These are phyloP conservation scores for Monilinia aucupariae DNA, from an alignment of 2,329 filamentous ascomycete species.

Conservation along the genomic window DNA sequence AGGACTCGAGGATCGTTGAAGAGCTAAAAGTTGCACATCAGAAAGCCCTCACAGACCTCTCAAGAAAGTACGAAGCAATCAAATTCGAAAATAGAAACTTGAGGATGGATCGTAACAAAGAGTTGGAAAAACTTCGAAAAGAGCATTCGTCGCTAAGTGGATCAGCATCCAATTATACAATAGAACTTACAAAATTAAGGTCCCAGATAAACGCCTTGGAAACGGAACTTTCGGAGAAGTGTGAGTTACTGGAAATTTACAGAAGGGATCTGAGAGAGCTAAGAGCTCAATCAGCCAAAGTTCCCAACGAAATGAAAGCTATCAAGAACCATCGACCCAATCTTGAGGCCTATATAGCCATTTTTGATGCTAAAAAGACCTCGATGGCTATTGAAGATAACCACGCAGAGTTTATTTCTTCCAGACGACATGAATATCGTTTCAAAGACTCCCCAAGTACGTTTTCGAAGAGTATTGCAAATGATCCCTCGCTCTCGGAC, in stretches of 20 bases:
- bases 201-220: background rate
- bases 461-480: background rate
- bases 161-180: background rate
- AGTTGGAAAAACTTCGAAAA: background rate
- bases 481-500: background rate
- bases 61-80: background rate
- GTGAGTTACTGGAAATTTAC: background rate
- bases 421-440: background rate
- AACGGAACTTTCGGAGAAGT: background rate
- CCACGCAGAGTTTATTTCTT: background rate
- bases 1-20: background rate
- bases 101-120: conserved; percentile 1
- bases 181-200: background rate
- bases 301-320: background rate
- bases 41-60: background rate
- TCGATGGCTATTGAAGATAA: background rate
- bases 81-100: conserved; percentile 8
- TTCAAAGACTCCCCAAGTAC: background rate
- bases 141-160: background rate
- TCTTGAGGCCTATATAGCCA: background rate
- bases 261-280: background rate
- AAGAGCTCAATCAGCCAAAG: background rate
- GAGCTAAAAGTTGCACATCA: background rate
- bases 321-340: background rate
- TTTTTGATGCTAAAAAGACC: background rate